These are phyloP conservation scores for Cladophialophora bantiana DNA, from an alignment of 2,329 filamentous ascomycete species.

Conservation along the genomic window DNA sequence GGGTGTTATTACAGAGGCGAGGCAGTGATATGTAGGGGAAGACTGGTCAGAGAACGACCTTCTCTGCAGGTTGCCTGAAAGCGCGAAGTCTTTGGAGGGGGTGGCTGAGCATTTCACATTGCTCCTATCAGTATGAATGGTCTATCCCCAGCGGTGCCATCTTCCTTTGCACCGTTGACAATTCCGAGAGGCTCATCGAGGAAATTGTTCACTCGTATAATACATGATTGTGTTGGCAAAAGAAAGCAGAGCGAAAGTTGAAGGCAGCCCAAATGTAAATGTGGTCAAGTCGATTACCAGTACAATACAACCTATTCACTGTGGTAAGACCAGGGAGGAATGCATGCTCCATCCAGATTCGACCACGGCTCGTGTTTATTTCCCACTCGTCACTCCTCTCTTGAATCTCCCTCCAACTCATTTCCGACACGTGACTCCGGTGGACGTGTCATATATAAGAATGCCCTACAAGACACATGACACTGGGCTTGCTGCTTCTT, in stretches of 20 bases:
- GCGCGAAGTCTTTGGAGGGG: neutral
- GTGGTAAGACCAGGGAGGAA: too few species aligned
- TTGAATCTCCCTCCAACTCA: too few species aligned
- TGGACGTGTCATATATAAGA: too few species aligned
- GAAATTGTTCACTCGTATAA: neutral
- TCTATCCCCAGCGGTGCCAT: neutral
- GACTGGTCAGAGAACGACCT: neutral
- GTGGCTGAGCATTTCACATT: neutral
- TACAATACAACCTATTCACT: too few species aligned
- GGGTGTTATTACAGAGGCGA: conserved; percentile 77
- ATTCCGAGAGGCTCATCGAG: neutral
- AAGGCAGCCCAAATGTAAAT: neutral
- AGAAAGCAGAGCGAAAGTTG: neutral
- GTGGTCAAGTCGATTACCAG: too few species aligned
- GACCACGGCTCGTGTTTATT: too few species aligned
- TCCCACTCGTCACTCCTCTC: too few species aligned
- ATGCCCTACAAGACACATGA: too few species aligned
- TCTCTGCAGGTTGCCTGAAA: neutral
- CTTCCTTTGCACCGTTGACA: neutral
- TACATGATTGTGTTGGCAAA: neutral
- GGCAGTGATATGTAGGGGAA: conserved; percentile 41
- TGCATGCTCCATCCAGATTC: too few species aligned
- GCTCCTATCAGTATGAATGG: neutral
- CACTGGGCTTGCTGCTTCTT: too few species aligned
- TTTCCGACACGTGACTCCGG: too few species aligned